Evolutionary conservation across 306 rosid species (phyloP).

Genomic region (Castanea crenata): DNA sequence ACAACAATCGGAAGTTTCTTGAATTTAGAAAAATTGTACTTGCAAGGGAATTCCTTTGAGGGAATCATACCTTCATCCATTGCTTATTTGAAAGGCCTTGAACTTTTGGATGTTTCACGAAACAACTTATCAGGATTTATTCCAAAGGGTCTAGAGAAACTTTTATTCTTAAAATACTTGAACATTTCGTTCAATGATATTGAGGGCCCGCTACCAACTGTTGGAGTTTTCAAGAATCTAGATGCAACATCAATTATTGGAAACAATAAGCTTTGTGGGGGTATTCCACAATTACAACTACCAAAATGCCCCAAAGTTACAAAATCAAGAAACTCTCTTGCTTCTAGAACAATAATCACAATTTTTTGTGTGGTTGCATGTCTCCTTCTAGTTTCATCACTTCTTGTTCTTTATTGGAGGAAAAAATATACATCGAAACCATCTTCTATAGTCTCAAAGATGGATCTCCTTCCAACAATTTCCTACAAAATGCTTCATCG

Average conservation of each 20-base stretch:
- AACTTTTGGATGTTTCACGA: constrained; percentile 24
- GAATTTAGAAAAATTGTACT: constrained; percentile 22
- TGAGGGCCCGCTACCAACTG: constrained; percentile 37
- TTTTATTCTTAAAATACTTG: constrained; percentile 12
- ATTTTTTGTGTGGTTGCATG: not conserved
- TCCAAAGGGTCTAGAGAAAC: constrained; percentile 17
- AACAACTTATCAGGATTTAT: constrained; percentile 32
- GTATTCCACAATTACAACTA: not conserved
- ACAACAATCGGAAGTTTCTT: constrained; percentile 16
- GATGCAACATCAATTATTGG: not conserved
- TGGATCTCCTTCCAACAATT: not conserved
- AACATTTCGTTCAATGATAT: constrained; percentile 41
- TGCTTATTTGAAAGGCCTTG: constrained; percentile 28
- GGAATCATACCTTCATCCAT: constrained; percentile 36
- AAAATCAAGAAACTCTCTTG: not conserved
- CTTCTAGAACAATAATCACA: not conserved
- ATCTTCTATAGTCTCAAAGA: not conserved
- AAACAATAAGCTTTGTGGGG: constrained; percentile 23
- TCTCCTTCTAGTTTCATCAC: not conserved
- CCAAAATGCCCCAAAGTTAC: not conserved
- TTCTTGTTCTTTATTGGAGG: not conserved
- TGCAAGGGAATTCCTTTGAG: constrained; percentile 20
- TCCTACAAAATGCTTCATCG: constrained; percentile 22
- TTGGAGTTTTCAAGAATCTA: constrained; percentile 30
- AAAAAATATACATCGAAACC: not conserved